Evolutionary conservation across 1,139 yeast species (phyloP).

Genomic region (Pichia norvegensis): DNA sequence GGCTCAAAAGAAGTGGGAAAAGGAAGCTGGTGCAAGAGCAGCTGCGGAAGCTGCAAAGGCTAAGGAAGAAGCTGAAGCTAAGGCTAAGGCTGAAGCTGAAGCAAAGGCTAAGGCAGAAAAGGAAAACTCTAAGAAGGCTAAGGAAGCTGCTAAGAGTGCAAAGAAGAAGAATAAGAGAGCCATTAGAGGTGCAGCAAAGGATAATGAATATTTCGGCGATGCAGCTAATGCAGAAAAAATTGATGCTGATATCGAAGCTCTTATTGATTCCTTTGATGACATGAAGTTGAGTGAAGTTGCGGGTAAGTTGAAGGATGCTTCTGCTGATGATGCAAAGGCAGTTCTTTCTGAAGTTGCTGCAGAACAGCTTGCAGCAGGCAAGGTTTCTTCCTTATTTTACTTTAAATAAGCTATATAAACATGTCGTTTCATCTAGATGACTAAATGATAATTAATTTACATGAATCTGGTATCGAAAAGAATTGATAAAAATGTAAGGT

Average conservation of each 20-base stretch:
- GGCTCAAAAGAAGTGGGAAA: constrained; percentile 95
- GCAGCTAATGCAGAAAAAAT: constrained; percentile 57
- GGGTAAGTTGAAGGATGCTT: constrained; percentile 39
- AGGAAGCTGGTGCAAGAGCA: constrained; percentile 94
- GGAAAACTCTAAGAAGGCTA: constrained; percentile 75
- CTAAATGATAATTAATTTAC: no score
- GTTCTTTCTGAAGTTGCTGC: constrained; percentile 35
- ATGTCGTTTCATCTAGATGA: constrained; percentile 18
- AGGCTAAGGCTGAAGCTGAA: constrained; percentile 69
- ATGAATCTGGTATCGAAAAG: no score
- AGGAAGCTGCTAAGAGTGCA: constrained; percentile 95
- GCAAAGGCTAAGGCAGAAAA: constrained; percentile 53
- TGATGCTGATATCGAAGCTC: constrained; percentile 71
- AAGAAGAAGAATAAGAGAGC: constrained; percentile 97
- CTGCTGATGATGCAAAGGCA: constrained; percentile 36
- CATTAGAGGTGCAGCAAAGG: constrained; percentile 77
- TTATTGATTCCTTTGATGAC: constrained; percentile 76
- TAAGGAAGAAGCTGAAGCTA: constrained; percentile 82
- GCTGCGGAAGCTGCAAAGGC: constrained; percentile 84
- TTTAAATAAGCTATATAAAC: constrained; percentile 7
- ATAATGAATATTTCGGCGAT: constrained; percentile 76
- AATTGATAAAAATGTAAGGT: no score
- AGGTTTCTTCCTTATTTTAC: constrained; percentile 12
- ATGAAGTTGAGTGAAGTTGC: constrained; percentile 66
- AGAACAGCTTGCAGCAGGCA: constrained; percentile 18